Evolutionary conservation across 495 filamentous ascomycete genomes (phyloP).

Genomic region (Xylaria bambusicola): DNA sequence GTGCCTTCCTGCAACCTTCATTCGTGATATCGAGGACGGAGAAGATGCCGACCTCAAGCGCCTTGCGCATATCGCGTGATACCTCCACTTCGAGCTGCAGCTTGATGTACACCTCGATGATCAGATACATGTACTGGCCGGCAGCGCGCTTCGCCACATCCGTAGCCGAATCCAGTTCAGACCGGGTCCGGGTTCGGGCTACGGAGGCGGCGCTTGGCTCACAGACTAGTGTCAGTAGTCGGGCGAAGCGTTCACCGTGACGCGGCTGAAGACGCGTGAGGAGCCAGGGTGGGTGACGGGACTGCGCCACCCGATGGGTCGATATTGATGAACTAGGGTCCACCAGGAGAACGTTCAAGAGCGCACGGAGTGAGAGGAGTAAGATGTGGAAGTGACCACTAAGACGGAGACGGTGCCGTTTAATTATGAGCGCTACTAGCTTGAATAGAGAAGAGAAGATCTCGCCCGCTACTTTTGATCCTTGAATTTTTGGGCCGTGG

Average conservation of each 20-base stretch:
- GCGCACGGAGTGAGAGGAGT: slow-evolving; percentile 26
- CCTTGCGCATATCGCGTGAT: slow-evolving; percentile 61
- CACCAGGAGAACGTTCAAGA: slow-evolving; percentile 27
- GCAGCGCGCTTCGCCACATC: slow-evolving; percentile 75
- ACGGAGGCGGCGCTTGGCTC: slow-evolving; percentile 77
- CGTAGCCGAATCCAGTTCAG: slow-evolving; percentile 68
- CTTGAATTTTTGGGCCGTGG: slow-evolving; percentile 31
- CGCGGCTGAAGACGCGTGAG: slow-evolving; percentile 37
- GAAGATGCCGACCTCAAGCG: slow-evolving; percentile 71
- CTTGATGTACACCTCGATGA: slow-evolving; percentile 71
- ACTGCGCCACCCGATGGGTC: slow-evolving; percentile 26
- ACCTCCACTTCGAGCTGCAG: slow-evolving; percentile 58
- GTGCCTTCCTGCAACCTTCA: slow-evolving; percentile 60
- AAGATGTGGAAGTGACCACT: slow-evolving; percentile 42
- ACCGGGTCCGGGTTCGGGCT: slow-evolving; percentile 48
- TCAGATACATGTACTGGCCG: slow-evolving; percentile 70
- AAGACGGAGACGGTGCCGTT: slow-evolving; percentile 47
- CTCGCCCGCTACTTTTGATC: slow-evolving; percentile 42
- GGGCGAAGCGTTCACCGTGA: slow-evolving; percentile 65
- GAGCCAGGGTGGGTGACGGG: slow-evolving; percentile 29
- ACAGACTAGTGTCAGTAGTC: slow-evolving; percentile 74
- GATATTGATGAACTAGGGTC: slow-evolving; percentile 18
- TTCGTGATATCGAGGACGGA: slow-evolving; percentile 70
- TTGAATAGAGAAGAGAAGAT: slow-evolving; percentile 65
- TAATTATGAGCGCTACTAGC: slow-evolving; percentile 61